phyloP scores from a whole-genome alignment of 2,329 filamentous ascomycete species.

The Elsinoe batatas region DNA sequence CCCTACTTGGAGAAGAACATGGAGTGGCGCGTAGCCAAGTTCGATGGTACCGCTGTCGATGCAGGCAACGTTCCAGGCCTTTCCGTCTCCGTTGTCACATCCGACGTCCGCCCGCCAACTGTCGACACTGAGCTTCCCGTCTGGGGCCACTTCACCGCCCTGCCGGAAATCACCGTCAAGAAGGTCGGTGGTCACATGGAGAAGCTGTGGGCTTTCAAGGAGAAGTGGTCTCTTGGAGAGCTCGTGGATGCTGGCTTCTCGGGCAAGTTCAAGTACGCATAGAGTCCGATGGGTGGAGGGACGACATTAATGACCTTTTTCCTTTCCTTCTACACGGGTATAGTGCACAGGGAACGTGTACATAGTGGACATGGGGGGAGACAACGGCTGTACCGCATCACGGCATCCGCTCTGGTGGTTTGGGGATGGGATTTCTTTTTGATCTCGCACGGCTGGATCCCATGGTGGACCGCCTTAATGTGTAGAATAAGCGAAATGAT shows the following conservation, averaged over 20 bases:
- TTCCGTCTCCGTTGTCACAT: constrained; percentile 31
- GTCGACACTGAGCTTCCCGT: constrained; percentile 29
- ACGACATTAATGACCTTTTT: neutral
- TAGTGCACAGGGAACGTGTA: neutral
- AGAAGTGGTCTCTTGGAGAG: constrained; percentile 2
- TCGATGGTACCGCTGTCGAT: constrained; percentile 28
- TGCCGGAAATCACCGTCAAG: constrained; percentile 21
- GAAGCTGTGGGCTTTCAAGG: constrained; percentile 11
- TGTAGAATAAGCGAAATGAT: constrained; percentile 5
- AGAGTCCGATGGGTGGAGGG: neutral
- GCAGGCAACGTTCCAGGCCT: constrained; percentile 28
- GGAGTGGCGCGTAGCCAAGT: constrained; percentile 27
- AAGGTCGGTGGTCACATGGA: constrained; percentile 19
- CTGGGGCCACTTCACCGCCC: constrained; percentile 26
- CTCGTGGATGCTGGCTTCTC: constrained; percentile 1
- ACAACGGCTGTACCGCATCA: neutral
- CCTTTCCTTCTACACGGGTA: neutral
- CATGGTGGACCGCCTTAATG: constrained; percentile 3
- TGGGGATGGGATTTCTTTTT: neutral
- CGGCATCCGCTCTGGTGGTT: neutral
- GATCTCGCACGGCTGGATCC: neutral
- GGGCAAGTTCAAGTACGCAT: constrained; percentile 4
- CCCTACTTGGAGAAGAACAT: constrained; percentile 25
- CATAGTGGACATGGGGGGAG: neutral
- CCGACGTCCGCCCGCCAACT: constrained; percentile 30